Conservation (phyloP, 2,329 filamentous ascomycete species). For the Colletotrichum tropicale region DNA sequence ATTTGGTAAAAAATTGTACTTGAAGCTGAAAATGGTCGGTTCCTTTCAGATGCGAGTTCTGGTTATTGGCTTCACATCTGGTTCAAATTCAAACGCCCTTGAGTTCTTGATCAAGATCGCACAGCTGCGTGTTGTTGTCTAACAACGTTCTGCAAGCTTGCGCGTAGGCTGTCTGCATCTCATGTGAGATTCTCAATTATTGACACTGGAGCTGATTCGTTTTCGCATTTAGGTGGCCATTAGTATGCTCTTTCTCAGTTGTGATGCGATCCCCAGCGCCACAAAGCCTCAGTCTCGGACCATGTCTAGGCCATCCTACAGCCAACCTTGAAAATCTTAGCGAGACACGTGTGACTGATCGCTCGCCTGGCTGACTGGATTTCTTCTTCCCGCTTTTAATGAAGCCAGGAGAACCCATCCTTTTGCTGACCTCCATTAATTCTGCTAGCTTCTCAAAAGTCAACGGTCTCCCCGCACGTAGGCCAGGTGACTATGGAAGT, state of each 20-base stretch:
- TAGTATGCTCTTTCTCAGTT: background rate
- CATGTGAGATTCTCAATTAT: rapidly evolving
- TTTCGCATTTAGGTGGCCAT: rapidly evolving
- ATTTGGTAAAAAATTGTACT: background rate
- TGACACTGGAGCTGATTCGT: background rate
- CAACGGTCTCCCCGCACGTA: background rate
- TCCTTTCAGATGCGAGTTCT: rapidly evolving
- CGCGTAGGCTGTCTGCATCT: background rate
- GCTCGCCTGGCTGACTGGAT: background rate
- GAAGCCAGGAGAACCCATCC: background rate
- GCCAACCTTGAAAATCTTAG: background rate
- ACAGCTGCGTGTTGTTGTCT: background rate
- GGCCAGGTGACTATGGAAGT: background rate
- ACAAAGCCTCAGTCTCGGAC: background rate
- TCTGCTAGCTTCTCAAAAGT: background rate
- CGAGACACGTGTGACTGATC: background rate
- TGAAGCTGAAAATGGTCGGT: background rate
- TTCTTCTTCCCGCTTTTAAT: background rate
- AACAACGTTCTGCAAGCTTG: background rate
- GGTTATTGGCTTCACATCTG: rapidly evolving
- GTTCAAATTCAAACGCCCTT: rapidly evolving
- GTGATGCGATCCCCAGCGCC: rapidly evolving
- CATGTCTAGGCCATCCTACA: background rate
- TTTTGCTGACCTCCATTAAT: background rate
- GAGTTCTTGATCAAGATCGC: rapidly evolving